Percentiles rank a stretch among this genome's conserved stretches.
phyloP scores from a whole-genome alignment of 2,329 filamentous ascomycete species.

The Spiromastix sp. region DNA sequence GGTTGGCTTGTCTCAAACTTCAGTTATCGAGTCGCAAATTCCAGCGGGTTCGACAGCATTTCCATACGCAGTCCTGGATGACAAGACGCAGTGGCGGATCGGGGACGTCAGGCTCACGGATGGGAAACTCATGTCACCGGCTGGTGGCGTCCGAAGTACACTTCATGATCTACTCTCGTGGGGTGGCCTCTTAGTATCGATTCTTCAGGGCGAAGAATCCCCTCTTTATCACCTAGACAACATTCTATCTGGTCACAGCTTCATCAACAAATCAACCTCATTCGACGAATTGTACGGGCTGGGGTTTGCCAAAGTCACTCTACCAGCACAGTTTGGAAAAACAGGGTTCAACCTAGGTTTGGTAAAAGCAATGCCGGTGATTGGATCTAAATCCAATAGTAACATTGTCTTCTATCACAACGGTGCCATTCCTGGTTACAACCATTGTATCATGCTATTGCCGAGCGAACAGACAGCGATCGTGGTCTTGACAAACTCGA shows the following conservation, averaged over 20 bases:
- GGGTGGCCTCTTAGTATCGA: background rate
- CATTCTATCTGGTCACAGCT: background rate
- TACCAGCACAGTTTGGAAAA: background rate
- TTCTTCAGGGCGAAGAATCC: too few relatives aligned
- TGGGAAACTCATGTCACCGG: background rate
- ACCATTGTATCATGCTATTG: conserved; percentile 1
- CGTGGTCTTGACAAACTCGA: conserved; percentile 1
- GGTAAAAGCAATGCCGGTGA: background rate
- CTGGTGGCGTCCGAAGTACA: background rate
- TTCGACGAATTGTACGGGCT: background rate
- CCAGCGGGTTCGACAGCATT: background rate
- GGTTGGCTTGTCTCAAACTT: conserved; percentile 1
- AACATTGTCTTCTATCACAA: background rate
- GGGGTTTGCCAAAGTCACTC: background rate
- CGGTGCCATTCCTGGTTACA: background rate
- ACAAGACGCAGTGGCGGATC: background rate
- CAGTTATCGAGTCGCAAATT: background rate
- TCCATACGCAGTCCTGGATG: background rate
- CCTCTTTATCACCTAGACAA: background rate
- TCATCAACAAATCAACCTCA: background rate
- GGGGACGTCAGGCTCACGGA: background rate
- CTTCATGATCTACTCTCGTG: background rate
- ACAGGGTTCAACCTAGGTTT: background rate
- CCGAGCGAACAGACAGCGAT: background rate
- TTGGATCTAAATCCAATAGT: background rate